Conservation (phyloP, 768 basidiomycete species). For the Boletus reticulatus region DNA sequence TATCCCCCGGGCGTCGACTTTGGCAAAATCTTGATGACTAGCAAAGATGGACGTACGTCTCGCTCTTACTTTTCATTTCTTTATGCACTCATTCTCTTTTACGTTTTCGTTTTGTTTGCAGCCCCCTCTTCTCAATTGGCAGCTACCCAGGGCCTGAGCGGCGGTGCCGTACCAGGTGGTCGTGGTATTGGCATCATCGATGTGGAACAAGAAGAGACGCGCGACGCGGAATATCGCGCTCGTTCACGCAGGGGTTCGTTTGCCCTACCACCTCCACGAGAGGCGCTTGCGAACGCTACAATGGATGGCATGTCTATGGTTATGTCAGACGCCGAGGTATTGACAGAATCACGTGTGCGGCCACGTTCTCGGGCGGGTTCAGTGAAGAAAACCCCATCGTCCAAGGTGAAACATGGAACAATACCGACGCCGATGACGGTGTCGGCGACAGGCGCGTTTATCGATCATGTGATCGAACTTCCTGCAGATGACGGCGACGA, state of each 20-base stretch:
- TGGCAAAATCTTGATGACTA: constrained; percentile 36
- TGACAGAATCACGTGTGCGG: neutral
- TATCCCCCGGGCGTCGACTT: constrained; percentile 74
- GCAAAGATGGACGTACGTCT: constrained; percentile 15
- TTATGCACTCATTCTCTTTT: neutral
- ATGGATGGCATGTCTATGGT: neutral
- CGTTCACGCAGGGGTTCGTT: neutral
- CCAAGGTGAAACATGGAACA: neutral
- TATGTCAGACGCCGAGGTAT: neutral
- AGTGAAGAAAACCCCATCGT: constrained; percentile 8
- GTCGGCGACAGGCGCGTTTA: constrained; percentile 10
- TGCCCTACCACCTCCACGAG: neutral
- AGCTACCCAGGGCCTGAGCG: neutral
- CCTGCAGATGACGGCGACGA: constrained; percentile 12
- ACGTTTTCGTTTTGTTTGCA: neutral
- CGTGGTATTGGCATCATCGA: constrained; percentile 25
- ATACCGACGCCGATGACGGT: neutral
- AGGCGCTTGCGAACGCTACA: neutral
- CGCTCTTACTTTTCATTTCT: neutral
- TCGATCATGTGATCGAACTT: constrained; percentile 24
- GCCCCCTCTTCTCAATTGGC: constrained; percentile 7
- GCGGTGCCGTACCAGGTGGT: constrained; percentile 31
- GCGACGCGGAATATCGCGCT: constrained; percentile 12
- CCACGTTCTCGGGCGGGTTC: constrained; percentile 8
- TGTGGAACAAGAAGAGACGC: constrained; percentile 21